Evolutionary conservation across 805 yeast genomes (phyloP).

Genomic region (Saccharomycopsis schoenii): DNA sequence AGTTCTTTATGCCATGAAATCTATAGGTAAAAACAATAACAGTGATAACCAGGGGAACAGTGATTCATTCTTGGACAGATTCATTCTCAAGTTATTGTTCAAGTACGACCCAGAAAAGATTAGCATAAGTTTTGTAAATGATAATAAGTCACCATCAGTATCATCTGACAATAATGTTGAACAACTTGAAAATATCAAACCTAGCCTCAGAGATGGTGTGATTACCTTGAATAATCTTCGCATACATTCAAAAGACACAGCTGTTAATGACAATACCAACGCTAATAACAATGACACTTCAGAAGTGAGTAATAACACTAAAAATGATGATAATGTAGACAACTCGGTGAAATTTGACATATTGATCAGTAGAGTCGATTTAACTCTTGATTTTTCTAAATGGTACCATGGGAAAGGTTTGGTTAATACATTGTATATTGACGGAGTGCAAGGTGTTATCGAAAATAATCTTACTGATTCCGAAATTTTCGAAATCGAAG

Average conservation of each 20-base stretch:
- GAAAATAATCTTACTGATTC: not conserved
- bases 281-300: not conserved
- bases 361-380: slow-evolving; percentile 57
- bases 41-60: not conserved
- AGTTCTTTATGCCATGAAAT: slow-evolving; percentile 60
- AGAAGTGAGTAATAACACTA: not conserved
- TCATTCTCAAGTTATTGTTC: slow-evolving; percentile 11
- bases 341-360: slow-evolving; percentile 66
- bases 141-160: not conserved
- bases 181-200: slow-evolving; percentile 9
- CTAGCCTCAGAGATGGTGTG: slow-evolving; percentile 15
- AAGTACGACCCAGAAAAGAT: slow-evolving; percentile 13
- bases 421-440: slow-evolving; percentile 64
- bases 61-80: slow-evolving; percentile 4
- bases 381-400: slow-evolving; percentile 69
- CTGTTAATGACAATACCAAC: not conserved
- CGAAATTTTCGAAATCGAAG: not conserved
- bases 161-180: not conserved
- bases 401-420: slow-evolving; percentile 88
- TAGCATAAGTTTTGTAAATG: slow-evolving; percentile 3
- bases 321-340: slow-evolving; percentile 64
- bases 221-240: slow-evolving; percentile 12
- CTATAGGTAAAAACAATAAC: not conserved
- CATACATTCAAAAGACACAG: not conserved
- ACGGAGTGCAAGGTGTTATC: slow-evolving; percentile 69